A percentile compares a stretch with the other conserved stretches of the same genome.
Evolutionary conservation across 495 filamentous ascomycete genomes (phyloP).

Genomic region (Xylaria nigripes): DNA sequence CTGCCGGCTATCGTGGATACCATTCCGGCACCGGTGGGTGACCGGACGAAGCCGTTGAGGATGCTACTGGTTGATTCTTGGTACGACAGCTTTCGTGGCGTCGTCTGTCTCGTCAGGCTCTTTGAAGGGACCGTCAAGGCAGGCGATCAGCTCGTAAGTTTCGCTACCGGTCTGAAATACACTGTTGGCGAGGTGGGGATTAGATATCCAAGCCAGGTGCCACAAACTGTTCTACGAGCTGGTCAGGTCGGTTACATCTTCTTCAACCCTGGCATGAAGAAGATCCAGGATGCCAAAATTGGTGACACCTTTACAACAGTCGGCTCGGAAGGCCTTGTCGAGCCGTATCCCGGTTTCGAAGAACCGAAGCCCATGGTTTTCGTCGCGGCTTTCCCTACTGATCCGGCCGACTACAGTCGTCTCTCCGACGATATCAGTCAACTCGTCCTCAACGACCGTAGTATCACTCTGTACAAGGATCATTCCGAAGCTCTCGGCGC

Average conservation of each 20-base stretch:
- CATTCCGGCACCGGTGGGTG: slow-evolving; percentile 73
- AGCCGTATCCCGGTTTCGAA: slow-evolving; percentile 84
- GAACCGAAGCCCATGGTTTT: slow-evolving; percentile 99
- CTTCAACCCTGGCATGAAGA: slow-evolving; percentile 98
- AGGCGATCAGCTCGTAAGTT: slow-evolving; percentile 75
- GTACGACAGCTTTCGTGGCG: slow-evolving; percentile 93
- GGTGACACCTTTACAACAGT: slow-evolving; percentile 91
- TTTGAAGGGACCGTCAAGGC: slow-evolving; percentile 81
- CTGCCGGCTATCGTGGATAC: slow-evolving; percentile 78
- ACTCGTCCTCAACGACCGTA: slow-evolving; percentile 87
- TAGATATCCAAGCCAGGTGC: slow-evolving; percentile 83
- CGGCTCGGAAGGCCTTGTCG: slow-evolving; percentile 66
- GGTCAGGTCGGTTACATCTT: slow-evolving; percentile 93
- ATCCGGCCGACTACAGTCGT: slow-evolving; percentile 78
- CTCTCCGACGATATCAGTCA: slow-evolving; percentile 93
- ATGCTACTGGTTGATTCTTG: slow-evolving; percentile 93
- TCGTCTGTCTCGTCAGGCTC: slow-evolving; percentile 82
- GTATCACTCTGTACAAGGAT: slow-evolving; percentile 88
- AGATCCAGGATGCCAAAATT: slow-evolving; percentile 87
- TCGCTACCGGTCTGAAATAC: slow-evolving; percentile 81
- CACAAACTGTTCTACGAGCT: slow-evolving; percentile 70
- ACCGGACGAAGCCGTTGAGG: slow-evolving; percentile 59
- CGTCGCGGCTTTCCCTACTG: slow-evolving; percentile 88
- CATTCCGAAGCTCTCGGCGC: slow-evolving; percentile 87
- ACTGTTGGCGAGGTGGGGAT: slow-evolving; percentile 94